Percentiles rank a stretch among this genome's conserved stretches.
phyloP scores from a whole-genome alignment of 23 red algal species.

The Gracilaria gracilis region DNA sequence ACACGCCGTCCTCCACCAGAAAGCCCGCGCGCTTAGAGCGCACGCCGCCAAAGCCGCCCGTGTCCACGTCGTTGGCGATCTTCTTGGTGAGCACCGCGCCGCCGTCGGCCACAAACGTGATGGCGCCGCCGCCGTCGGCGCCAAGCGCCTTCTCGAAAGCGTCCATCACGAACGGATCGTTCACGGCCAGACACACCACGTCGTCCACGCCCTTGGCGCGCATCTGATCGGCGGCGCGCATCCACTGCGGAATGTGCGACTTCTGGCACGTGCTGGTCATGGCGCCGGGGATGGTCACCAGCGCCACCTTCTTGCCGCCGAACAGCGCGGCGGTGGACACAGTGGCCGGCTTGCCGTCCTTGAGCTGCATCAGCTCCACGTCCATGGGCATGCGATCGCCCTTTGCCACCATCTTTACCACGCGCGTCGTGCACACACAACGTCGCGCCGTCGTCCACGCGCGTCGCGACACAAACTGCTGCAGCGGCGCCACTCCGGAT shows the following conservation, averaged over 20 bases:
- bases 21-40: conserved; percentile 75
- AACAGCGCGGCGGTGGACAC: conserved; percentile 68
- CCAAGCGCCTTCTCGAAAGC: conserved; percentile 80
- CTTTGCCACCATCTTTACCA: conserved; percentile 24
- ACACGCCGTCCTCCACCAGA: conserved; percentile 87
- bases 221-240: conserved; percentile 56
- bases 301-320: conserved; percentile 80
- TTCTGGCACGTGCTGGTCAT: conserved; percentile 91
- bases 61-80: conserved; percentile 84
- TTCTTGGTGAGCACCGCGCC: conserved; percentile 76
- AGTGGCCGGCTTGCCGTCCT: conserved; percentile 48
- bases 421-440: too few relatives aligned
- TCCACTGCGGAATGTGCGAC: conserved; percentile 83
- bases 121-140: conserved; percentile 57
- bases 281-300: conserved; percentile 89
- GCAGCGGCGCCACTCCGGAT: too few relatives aligned
- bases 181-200: conserved; percentile 84
- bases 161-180: conserved; percentile 95
- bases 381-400: conserved; percentile 65
- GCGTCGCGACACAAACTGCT: too few relatives aligned
- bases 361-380: conserved; percentile 63
- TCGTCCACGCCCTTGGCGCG: conserved; percentile 78
- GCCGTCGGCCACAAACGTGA: conserved; percentile 90
- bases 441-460: too few relatives aligned
- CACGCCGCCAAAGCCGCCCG: conserved; percentile 91